These are phyloP conservation scores for Sporothrix curviconia DNA, from an alignment of 2,329 filamentous ascomycete species.

Conservation along the genomic window DNA sequence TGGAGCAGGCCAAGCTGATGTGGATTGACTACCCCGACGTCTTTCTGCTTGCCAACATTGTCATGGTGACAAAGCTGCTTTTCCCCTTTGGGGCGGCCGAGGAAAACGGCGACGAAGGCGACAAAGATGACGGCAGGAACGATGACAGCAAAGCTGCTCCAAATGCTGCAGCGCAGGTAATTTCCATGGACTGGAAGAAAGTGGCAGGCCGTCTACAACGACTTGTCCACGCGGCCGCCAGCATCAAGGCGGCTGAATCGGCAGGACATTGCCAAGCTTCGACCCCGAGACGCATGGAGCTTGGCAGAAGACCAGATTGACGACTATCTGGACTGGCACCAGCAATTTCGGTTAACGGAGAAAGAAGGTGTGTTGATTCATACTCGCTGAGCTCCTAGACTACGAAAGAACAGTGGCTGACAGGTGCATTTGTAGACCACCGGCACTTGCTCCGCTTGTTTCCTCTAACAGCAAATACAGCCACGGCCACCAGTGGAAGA, in stretches of 20 bases:
- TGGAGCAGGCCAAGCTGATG: conserved; percentile 37
- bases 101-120: conserved; percentile 19
- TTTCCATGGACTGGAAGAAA: conserved; percentile 64
- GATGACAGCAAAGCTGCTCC: too few relatives aligned
- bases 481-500: conserved; percentile 13
- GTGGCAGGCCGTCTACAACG: conserved; percentile 54
- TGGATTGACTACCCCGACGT: conserved; percentile 65
- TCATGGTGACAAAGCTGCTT: conserved; percentile 71
- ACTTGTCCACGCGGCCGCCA: conserved; percentile 19
- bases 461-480: conserved; percentile 1
- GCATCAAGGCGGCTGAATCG: conserved; percentile 16
- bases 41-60: conserved; percentile 61
- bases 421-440: neutral
- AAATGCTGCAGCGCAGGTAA: conserved; percentile 48
- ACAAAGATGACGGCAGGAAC: neutral
- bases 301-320: conserved; percentile 59
- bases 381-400: too few relatives aligned
- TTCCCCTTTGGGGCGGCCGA: conserved; percentile 56
- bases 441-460: conserved; percentile 15
- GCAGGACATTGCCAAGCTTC: conserved; percentile 24
- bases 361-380: conserved; percentile 14
- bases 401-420: neutral
- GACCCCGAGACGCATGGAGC: conserved; percentile 26
- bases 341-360: conserved; percentile 46
- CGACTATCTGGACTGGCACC: conserved; percentile 74